Conservation (phyloP, 192 early-diverging fungal species). For the Backusella mclennaniae region DNA sequence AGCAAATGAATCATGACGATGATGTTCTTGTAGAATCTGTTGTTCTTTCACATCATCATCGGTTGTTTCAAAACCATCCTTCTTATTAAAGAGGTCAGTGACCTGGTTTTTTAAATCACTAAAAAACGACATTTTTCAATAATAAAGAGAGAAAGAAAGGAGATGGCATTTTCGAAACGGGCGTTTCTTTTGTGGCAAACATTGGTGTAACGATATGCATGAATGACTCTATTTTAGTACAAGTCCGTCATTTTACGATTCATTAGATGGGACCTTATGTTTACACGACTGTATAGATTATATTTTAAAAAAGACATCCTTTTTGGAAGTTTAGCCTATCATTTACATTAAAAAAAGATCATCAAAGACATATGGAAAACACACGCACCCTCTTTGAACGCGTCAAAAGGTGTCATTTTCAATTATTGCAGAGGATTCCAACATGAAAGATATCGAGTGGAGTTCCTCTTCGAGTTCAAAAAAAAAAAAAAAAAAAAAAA, state of each 20-base stretch:
- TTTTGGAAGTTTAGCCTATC: no score
- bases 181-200: not conserved
- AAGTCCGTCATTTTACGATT: not conserved
- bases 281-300: no score
- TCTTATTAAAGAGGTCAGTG: conserved; percentile 29
- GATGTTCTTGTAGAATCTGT: conserved; percentile 34
- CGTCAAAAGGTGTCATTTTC: no score
- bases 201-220: not conserved
- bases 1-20: conserved; percentile 74
- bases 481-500: not conserved
- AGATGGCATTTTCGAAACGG: not conserved
- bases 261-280: not conserved
- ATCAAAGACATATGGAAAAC: no score
- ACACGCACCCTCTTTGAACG: no score
- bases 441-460: no score
- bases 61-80: conserved; percentile 17
- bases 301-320: no score
- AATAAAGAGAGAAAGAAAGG: conserved; percentile 3
- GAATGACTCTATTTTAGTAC: not conserved
- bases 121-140: conserved; percentile 12
- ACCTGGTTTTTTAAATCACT: conserved; percentile 3
- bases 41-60: conserved; percentile 42
- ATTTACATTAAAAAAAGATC: no score
- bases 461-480: no score
- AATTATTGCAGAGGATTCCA: no score